A percentile compares a stretch with the other conserved stretches of the same genome.
Evolutionary conservation across 768 basidiomycete genomes (phyloP).

Genomic region (Russula emetica): DNA sequence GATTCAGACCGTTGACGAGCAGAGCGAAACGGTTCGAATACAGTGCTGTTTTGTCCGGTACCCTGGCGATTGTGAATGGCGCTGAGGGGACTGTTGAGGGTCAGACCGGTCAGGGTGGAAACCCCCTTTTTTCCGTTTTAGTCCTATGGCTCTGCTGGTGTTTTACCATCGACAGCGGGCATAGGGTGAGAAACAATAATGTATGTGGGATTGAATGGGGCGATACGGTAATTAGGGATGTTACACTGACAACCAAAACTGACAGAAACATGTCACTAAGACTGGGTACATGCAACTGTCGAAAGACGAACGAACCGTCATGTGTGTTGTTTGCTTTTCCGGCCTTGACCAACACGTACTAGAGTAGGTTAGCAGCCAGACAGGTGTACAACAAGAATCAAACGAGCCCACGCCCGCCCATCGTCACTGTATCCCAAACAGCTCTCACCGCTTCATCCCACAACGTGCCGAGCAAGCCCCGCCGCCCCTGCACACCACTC

Average conservation of each 20-base stretch:
- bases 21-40: not conserved
- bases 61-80: too few relatives aligned
- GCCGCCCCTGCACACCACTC: constrained; percentile 16
- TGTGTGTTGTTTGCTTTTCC: too few relatives aligned
- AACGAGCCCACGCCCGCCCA: constrained; percentile 29
- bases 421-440: constrained; percentile 22
- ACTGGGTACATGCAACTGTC: not conserved
- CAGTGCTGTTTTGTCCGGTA: not conserved
- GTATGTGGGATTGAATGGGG: not conserved
- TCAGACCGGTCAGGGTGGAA: not conserved
- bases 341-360: not conserved
- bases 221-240: not conserved
- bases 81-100: not conserved
- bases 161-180: not conserved
- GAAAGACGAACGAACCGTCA: not conserved
- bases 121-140: not conserved
- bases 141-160: not conserved
- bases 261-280: not conserved
- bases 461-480: constrained; percentile 12
- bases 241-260: not conserved
- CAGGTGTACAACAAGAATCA: not conserved
- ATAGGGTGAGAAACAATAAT: not conserved
- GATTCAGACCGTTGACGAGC: not conserved
- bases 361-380: not conserved
- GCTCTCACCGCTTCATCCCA: constrained; percentile 27